Evolutionary conservation across 2,329 filamentous ascomycete species (phyloP), one percentile per base, ranked within the genome.

Genomic region (Hymenoscyphus albidus): DNA sequence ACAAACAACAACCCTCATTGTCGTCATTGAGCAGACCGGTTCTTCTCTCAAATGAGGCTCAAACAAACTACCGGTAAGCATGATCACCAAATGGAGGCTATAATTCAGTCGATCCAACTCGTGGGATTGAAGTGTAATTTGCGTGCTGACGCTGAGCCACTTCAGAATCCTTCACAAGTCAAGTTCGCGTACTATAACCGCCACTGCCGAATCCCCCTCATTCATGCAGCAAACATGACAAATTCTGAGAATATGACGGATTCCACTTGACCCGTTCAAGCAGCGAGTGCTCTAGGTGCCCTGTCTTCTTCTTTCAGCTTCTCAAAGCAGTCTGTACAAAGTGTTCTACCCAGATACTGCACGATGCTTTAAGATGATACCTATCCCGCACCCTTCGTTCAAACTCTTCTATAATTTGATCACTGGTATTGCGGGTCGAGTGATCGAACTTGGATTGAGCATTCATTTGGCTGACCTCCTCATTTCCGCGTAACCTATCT

Each of bases 151-250:
- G 48, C 18, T 54, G 18, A 27, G 48, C 48, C 48, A 18, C 44
- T n/a, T 18, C 48, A 54, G 48, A 54, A 54, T 54, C 48, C 48
- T 54, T 22, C 48, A 35, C 35, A 18, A 54, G 48, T 54, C 48
- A 54, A 5, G 9, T 7, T 35, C 35, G 5, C 4, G 9, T 7
- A 27, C 18, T 18, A 18, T 13, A 5, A 27, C 48, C 22, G 6
- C 44, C 22, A 13, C 22, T 27, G 13, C 10, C 18, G 22, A 22
- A 54, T 27, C 48, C 48, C 18, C 18, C 48, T 54, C 48, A 12
- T 22, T 51, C 22, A 12, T 12, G 7, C 18, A n/a, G 44, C 12
- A 54, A 13, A 18, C 48, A 27, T 22, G n/a, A 54, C 18, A 54
- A 27, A 54, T 18, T 13, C 22, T 18, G 12, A 54, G 18, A 27